Base-by-base conservation (phyloP, 2,329 filamentous ascomycete species). In the Huntiella savannae region DNA sequence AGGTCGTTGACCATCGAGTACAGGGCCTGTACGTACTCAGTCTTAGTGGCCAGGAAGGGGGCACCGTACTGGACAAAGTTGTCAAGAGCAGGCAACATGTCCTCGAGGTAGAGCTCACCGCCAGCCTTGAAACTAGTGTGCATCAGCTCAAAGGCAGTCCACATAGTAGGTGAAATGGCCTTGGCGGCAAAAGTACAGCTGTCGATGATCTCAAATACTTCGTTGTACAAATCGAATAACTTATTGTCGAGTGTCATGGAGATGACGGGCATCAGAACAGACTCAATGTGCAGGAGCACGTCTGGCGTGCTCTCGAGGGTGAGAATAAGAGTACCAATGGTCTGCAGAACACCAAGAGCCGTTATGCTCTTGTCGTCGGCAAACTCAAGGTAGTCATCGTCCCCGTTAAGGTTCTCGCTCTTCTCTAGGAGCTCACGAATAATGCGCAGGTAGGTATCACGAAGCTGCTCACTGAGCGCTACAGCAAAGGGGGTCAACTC, bases 141-240 rank as follows among this genome's bases (percentile, higher is more conserved):
- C 52, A 98, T 92, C 39, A 96, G 73, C 64, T 94, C 87, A 60
- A 98, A 98, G 2, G 91, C 88, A 62, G 88, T 79, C 91, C 91
- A 98, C 91, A 98, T 98, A 37, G 84, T 93, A 7, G 81, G 77
- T 1, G 91, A 95, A 54, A 98, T 96, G 49, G 76, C 75, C 69
- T 96, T 98, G 51, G 91, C 88, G 8, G 91, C 85, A 60, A 96
- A 98, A 5, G 91, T 98, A 69, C 91, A 98, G 69, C 86, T 95
- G 61, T 98, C 91, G 55, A 98, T 93, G 55, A 98, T 98, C 64
- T 98, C 91, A 55, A 98, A 98, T 4, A 96, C 77, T 60, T 98
- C 91, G 59, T 96, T 98, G 63, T 95, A 98, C 16, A 98, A 67
- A 62, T 98, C 81, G 58, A 94, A 96, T 33, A 98, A 77, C 64